Evolutionary conservation across 345 rosid genomes (phyloP), one percentile per base, ranked within the genome.

Genomic region (Toxicodendron radicans): DNA sequence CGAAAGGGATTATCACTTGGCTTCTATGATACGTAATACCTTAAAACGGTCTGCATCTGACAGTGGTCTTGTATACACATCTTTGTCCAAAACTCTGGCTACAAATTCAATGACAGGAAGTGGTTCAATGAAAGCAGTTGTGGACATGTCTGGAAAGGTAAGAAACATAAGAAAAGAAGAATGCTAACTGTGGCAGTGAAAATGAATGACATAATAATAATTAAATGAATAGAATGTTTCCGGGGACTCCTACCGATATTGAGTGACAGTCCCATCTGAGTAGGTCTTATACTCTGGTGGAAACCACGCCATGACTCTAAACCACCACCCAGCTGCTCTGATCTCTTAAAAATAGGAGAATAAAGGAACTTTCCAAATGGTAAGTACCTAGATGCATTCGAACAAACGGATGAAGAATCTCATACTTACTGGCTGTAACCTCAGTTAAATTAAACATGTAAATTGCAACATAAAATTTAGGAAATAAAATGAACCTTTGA

Each of bases 181-280:
- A 8, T 16, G 2, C 23, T 14, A 61, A 57, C 62, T 21, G 8
- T 38, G 18, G 30, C 49, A 7, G 17, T 35, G 51, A 38, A 51
- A 38, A 46, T 20, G 10, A 38, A 43, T 33, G 30, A 7, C 4
- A 52, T 65, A 56, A 23, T 68, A 68, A 7, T 63, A 68, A 7
- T 46, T 41, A 43, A 54, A 69, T 21, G 10, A 27, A 54, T 11
- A 10, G 33, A 69, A 45, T 17, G 21, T 27, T 6, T 41, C 58
- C 2, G 53, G 17, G n/a, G 10, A n/a, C 53, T 46, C 32, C 32
- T 53, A 84, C 87, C 87, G 53, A 84, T 81, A 58, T 84, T 84
- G 49, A 84, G 75, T 24, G 87, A 81, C 62, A 84, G 57, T 63
- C 85, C 85, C 85, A 84, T 81, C 75, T 84, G 85, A 20, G 87